Evolutionary conservation across 2,329 filamentous ascomycete species (phyloP).

Genomic region (Dactylellina sp.): DNA sequence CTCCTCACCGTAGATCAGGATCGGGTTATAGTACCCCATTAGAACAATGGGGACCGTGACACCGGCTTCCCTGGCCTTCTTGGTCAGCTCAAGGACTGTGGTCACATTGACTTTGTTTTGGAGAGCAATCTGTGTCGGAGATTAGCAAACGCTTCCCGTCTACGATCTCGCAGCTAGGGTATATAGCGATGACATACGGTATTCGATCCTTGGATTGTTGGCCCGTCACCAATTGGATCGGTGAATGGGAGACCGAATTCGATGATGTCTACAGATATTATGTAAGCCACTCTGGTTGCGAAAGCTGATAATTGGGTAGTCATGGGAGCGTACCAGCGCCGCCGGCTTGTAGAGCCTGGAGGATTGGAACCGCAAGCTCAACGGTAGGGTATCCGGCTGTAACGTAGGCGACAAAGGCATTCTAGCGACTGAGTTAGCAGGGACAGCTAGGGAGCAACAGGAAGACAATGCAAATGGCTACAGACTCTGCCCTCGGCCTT

Average conservation of each 20-base stretch:
- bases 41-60: conserved; percentile 85
- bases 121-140: conserved; percentile 72
- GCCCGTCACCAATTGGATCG: conserved; percentile 96
- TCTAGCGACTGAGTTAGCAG: conserved; percentile 65
- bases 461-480: conserved; percentile 16
- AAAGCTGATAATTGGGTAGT: conserved; percentile 4
- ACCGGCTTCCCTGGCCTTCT: conserved; percentile 80
- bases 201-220: conserved; percentile 95
- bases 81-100: conserved; percentile 83
- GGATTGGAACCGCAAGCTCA: conserved; percentile 83
- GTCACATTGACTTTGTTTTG: conserved; percentile 87
- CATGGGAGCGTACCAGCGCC: conserved; percentile 77
- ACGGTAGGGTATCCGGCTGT: conserved; percentile 90
- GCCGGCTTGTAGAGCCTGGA: conserved; percentile 90
- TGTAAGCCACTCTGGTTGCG: conserved; percentile 3
- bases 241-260: conserved; percentile 97
- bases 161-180: conserved; percentile 40
- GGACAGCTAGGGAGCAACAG: not conserved
- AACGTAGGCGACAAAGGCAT: conserved; percentile 93
- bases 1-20: conserved; percentile 94
- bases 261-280: conserved; percentile 77
- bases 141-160: conserved; percentile 19
- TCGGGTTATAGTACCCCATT: conserved; percentile 99
- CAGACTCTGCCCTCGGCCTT: conserved; percentile 67
- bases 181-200: conserved; percentile 69